Evolutionary conservation across 768 basidiomycete species (phyloP).

Genomic region (Termitomyces sp.): DNA sequence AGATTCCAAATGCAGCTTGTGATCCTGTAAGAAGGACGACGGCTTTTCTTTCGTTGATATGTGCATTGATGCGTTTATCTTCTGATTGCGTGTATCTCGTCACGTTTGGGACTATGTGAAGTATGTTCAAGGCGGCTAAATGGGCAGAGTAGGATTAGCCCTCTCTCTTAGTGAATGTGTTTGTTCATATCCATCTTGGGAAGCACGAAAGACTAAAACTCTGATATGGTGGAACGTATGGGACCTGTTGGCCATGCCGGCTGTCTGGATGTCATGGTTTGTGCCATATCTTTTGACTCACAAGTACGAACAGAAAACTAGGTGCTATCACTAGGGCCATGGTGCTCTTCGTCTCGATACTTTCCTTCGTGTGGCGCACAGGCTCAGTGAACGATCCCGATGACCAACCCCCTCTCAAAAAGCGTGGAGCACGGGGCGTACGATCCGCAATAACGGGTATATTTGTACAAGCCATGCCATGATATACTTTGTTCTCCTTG

Average conservation of each 20-base stretch:
- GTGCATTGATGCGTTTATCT: constrained; percentile 62
- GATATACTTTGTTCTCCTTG: constrained; percentile 54
- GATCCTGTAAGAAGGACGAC: constrained; percentile 60
- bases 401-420: constrained; percentile 29
- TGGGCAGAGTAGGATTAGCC: constrained; percentile 52
- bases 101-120: constrained; percentile 66
- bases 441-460: constrained; percentile 52
- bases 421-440: constrained; percentile 37
- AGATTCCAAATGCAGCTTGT: constrained; percentile 42
- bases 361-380: constrained; percentile 68
- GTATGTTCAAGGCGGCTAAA: constrained; percentile 61
- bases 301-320: background rate
- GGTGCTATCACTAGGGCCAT: constrained; percentile 45
- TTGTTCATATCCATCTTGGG: too few relatives aligned
- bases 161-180: too few relatives aligned
- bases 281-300: background rate
- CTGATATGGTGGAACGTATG: constrained; percentile 50
- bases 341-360: constrained; percentile 59
- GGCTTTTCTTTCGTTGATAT: constrained; percentile 59
- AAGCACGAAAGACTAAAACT: constrained; percentile 37
- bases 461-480: constrained; percentile 62
- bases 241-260: constrained; percentile 59
- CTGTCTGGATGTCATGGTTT: constrained; percentile 66
- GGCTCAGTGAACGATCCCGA: constrained; percentile 40
- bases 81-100: constrained; percentile 74